Conservation (phyloP, 2,329 filamentous ascomycete genomes). For the Colletotrichum musicola region DNA sequence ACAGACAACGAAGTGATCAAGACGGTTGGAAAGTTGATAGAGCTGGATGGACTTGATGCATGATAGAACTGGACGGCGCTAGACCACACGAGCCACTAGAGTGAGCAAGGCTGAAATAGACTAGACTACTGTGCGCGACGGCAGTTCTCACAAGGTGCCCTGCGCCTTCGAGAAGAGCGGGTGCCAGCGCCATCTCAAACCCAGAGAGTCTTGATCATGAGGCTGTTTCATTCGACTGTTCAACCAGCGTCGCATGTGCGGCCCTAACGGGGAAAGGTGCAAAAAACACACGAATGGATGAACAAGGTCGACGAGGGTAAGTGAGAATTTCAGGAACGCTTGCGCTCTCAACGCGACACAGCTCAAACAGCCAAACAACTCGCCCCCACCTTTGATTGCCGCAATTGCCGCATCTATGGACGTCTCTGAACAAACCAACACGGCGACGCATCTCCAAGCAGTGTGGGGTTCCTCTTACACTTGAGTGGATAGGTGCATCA, state of each 20-base stretch:
- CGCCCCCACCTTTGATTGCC: no score
- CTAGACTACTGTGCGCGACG: not conserved
- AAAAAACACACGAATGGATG: not conserved
- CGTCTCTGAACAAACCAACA: no score
- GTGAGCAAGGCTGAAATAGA: not conserved
- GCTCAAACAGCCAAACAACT: not conserved
- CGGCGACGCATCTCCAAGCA: no score
- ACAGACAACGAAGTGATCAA: constrained; percentile 77
- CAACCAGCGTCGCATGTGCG: not conserved
- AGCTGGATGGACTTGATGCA: constrained; percentile 88
- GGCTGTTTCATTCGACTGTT: not conserved
- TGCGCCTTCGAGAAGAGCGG: not conserved
- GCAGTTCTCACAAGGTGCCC: not conserved
- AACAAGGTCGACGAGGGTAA: not conserved
- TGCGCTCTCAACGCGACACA: not conserved
- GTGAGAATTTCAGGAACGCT: not conserved
- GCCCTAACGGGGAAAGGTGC: not conserved
- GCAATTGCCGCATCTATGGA: no score
- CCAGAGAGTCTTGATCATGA: not conserved
- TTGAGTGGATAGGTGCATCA: constrained; percentile 24
- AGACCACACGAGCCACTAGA: not conserved
- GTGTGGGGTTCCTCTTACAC: constrained; percentile 1
- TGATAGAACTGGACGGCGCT: constrained; percentile 43
- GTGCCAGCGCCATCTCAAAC: constrained; percentile 6
- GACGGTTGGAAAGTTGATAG: constrained; percentile 83